Evolutionary conservation across 768 basidiomycete species (phyloP).

Genomic region (Suillus occidentalis): DNA sequence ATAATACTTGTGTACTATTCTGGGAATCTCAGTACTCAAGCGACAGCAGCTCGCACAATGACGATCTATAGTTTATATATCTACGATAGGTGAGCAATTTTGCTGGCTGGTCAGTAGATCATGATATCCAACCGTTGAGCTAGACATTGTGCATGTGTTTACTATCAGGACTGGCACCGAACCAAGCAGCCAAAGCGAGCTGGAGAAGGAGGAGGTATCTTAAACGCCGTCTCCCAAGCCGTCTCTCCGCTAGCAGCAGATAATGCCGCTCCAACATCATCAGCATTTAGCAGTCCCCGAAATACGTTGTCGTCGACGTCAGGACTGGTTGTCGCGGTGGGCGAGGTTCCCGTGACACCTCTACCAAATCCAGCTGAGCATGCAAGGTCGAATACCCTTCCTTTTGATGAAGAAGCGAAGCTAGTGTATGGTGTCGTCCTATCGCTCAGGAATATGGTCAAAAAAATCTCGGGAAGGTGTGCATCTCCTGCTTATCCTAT

Average conservation of each 20-base stretch:
- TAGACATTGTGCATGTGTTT: conserved; percentile 90
- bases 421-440: conserved; percentile 95
- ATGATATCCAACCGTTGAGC: conserved; percentile 9
- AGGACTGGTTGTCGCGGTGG: conserved; percentile 67
- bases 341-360: conserved; percentile 38
- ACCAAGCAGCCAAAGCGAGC: conserved; percentile 73
- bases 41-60: conserved; percentile 41
- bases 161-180: conserved; percentile 95
- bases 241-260: conserved; percentile 41
- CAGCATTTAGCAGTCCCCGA: conserved; percentile 54
- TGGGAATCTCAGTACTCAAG: background rate
- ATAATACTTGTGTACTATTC: background rate
- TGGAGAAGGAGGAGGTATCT: conserved; percentile 60
- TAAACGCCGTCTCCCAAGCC: conserved; percentile 78
- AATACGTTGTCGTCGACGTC: conserved; percentile 65
- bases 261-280: conserved; percentile 33
- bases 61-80: conserved; percentile 93
- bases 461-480: conserved; percentile 87
- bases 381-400: conserved; percentile 49
- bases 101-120: background rate
- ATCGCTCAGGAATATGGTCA: conserved; percentile 91
- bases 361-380: conserved; percentile 20
- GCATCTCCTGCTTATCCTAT: conserved; percentile 12
- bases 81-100: conserved; percentile 71
- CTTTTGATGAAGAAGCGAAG: conserved; percentile 98